A percentile compares a stretch with the other conserved stretches of the same genome.
Evolutionary conservation across 768 basidiomycete genomes (phyloP).

Genomic region (Leccinum rimulosum): DNA sequence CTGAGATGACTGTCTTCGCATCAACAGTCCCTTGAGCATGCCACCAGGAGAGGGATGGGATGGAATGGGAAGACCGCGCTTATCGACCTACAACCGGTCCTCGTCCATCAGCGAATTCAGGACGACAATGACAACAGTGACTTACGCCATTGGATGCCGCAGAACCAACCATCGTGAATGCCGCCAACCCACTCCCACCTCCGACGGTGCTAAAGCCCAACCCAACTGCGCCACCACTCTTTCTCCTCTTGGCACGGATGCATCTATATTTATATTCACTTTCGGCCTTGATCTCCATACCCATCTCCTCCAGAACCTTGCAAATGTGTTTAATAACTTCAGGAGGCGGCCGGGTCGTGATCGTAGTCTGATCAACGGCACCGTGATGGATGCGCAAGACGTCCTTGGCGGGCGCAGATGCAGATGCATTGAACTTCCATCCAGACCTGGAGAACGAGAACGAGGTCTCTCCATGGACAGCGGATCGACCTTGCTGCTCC

Average conservation of each 20-base stretch:
- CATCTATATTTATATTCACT: conserved; percentile 91
- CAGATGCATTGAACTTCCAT: conserved; percentile 33
- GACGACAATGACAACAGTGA: conserved; percentile 17
- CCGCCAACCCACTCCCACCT: conserved; percentile 53
- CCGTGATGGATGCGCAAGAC: conserved; percentile 85
- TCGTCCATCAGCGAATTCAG: conserved; percentile 5
- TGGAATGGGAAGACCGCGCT: conserved; percentile 82
- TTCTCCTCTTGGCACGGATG: conserved; percentile 72
- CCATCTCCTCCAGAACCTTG: conserved; percentile 82
- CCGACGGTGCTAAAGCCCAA: conserved; percentile 42
- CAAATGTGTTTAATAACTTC: conserved; percentile 87
- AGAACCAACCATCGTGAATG: conserved; percentile 74
- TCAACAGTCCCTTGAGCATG: conserved; percentile 84
- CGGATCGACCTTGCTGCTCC: conserved; percentile 22
- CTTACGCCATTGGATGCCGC: conserved; percentile 86
- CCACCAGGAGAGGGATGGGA: conserved; percentile 70
- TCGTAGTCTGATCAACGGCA: conserved; percentile 84
- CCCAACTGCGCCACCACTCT: conserved; percentile 44
- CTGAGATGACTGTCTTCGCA: conserved; percentile 90
- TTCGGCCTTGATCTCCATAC: conserved; percentile 84
- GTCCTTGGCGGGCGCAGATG: conserved; percentile 38
- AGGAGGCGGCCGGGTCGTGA: conserved; percentile 80
- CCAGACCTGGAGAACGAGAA: conserved; percentile 40
- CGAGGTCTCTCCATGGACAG: conserved; percentile 21
- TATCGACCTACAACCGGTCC: conserved; percentile 63